Evolutionary conservation across 148 eudicot genomes (phyloP).

Genomic region (Spergularia marina): DNA sequence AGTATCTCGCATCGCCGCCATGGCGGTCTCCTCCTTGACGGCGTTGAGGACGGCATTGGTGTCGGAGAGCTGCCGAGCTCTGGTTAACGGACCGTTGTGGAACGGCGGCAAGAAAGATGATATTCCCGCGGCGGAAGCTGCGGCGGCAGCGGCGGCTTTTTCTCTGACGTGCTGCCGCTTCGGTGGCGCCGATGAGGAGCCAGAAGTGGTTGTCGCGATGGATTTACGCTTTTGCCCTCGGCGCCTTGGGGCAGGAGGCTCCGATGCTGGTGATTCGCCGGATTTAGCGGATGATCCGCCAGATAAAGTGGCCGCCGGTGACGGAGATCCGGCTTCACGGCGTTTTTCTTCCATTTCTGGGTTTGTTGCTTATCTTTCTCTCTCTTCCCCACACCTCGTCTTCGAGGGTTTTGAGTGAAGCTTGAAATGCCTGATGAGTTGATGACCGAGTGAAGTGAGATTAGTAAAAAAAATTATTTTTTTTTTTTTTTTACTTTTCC

Average conservation of each 20-base stretch:
- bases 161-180: constrained; percentile 78
- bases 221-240: constrained; percentile 75
- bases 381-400: too few relatives aligned
- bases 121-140: constrained; percentile 27
- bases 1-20: constrained; percentile 25
- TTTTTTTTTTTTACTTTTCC: too few relatives aligned
- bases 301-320: constrained; percentile 28
- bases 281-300: constrained; percentile 23
- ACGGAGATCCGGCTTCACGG: constrained; percentile 41
- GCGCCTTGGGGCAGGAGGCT: constrained; percentile 53
- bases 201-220: constrained; percentile 25
- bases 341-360: constrained; percentile 66
- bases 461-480: too few relatives aligned
- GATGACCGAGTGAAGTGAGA: background rate
- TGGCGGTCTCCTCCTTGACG: constrained; percentile 32
- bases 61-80: constrained; percentile 76
- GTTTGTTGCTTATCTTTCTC: background rate
- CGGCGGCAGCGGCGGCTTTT: constrained; percentile 46
- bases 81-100: constrained; percentile 78
- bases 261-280: constrained; percentile 31
- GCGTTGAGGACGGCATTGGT: constrained; percentile 37
- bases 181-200: constrained; percentile 44
- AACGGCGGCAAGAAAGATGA: constrained; percentile 44
- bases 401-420: constrained; percentile 19
- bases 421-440: too few relatives aligned